Evolutionary conservation across 2,329 filamentous ascomycete species (phyloP), one percentile per base, ranked within the genome.

Genomic region (Fusarium sp.): DNA sequence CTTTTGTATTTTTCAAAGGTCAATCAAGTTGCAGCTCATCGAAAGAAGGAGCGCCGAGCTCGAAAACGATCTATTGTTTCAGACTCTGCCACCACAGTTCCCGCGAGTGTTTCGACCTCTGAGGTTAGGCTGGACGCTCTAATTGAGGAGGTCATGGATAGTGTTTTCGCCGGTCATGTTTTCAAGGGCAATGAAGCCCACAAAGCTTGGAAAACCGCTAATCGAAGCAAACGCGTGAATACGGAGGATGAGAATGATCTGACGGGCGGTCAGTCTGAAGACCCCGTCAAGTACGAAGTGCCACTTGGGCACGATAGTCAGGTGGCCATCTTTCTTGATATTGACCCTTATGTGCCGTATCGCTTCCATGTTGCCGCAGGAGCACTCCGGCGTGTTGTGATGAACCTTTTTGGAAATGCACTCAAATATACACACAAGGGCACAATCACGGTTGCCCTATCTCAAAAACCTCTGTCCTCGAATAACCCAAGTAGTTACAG

Each of bases 331-430:
- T 78, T 87, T 25, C 64, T 80, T 6, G 71, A 71, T 8, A 76
- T 91, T 19, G 84, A 86, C 7, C 83, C 76, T 66, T 82, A 38
- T 69, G 84, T 62, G 70, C 83, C 78, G 18, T 91, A 89, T 88
- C 78, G 81, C 3, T 90, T 89, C 73, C 81, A 85, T 28, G 86
- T 86, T 1, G 87, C 90, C 56, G 84, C 88, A 0, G 89, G 90
- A 10, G 84, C 83, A 3, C 69, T 85, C 6, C 78, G 83, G 25
- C 85, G 89, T 4, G 86, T 92, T 33, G 81, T 91, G 35, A 90
- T 91, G 88, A 91, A 91, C 56, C 73, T 92, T 1, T 87, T 91
- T 47, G 88, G 89, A 25, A 92, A 92, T 73, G 83, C 90, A 1
- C 82, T 92, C 74, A 92, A 91, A 74, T 91, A 90, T 71, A 92